Evolutionary conservation across 164 flowering plant genomes (phyloP).

Genomic region (Sextonia rubra): DNA sequence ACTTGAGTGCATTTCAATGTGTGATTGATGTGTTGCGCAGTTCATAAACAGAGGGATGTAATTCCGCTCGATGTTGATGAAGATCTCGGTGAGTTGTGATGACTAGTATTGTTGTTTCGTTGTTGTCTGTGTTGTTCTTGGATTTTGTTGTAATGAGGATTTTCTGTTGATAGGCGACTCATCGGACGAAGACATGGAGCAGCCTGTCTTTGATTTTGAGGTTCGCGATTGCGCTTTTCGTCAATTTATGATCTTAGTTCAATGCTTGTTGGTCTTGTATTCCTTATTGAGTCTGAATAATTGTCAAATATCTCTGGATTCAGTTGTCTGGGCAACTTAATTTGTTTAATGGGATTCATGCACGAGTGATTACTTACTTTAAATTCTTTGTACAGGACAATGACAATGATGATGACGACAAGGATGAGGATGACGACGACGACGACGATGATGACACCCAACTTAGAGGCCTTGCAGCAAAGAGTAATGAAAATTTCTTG

Average conservation of each 20-base stretch:
- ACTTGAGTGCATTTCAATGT: background rate
- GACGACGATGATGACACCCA: constrained; percentile 35
- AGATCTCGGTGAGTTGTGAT: constrained; percentile 25
- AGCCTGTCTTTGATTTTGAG: constrained; percentile 66
- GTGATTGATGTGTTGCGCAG: constrained; percentile 30
- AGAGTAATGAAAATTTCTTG: constrained; percentile 45
- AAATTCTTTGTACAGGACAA: constrained; percentile 6
- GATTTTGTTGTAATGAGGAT: background rate
- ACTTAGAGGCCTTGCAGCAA: constrained; percentile 48
- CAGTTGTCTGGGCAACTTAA: background rate
- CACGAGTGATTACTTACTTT: background rate
- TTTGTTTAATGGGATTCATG: background rate
- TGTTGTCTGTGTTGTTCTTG: background rate
- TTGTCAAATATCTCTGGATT: background rate
- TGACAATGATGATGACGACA: constrained; percentile 14
- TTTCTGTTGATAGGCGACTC: constrained; percentile 14
- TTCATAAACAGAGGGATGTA: constrained; percentile 83
- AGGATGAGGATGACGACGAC: constrained; percentile 36
- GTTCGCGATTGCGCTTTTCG: constrained; percentile 24
- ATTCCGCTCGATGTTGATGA: constrained; percentile 57
- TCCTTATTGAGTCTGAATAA: too few species aligned
- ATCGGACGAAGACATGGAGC: constrained; percentile 71
- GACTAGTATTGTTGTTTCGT: background rate
- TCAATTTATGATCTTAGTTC: background rate
- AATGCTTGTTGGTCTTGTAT: background rate